Conservation (phyloP, 768 basidiomycete species). For the Podaxis sp. region DNA sequence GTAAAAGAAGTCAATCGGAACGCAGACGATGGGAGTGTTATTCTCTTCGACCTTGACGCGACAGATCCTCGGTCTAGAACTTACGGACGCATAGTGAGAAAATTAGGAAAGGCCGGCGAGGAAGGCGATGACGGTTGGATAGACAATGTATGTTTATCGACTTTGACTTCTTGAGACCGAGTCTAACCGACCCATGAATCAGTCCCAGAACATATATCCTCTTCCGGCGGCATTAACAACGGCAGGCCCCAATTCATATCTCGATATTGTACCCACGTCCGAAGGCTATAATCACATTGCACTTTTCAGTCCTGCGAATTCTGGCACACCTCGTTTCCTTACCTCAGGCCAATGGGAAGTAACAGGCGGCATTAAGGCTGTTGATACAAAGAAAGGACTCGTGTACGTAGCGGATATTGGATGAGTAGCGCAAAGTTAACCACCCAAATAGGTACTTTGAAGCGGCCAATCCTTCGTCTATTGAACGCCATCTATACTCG, state of each 20-base stretch:
- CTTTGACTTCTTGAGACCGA: not conserved
- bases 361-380: constrained; percentile 64
- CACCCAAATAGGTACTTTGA: constrained; percentile 73
- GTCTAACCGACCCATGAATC: constrained; percentile 2
- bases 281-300: constrained; percentile 94
- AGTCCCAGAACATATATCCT: constrained; percentile 67
- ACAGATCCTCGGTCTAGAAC: constrained; percentile 27
- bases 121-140: constrained; percentile 95
- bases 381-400: constrained; percentile 64
- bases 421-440: constrained; percentile 15
- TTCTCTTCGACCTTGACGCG: constrained; percentile 63
- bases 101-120: constrained; percentile 79
- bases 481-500: constrained; percentile 82
- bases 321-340: constrained; percentile 73
- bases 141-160: constrained; percentile 59
- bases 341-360: constrained; percentile 94
- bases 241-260: constrained; percentile 62
- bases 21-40: constrained; percentile 76
- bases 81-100: constrained; percentile 63
- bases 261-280: constrained; percentile 82
- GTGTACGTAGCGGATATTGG: constrained; percentile 54
- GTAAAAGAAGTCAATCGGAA: constrained; percentile 88
- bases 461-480: constrained; percentile 80
- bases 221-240: constrained; percentile 46
- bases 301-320: constrained; percentile 76